These are phyloP conservation scores for Auricularia auricula-judae DNA, from an alignment of 768 basidiomycete species.

Conservation along the genomic window DNA sequence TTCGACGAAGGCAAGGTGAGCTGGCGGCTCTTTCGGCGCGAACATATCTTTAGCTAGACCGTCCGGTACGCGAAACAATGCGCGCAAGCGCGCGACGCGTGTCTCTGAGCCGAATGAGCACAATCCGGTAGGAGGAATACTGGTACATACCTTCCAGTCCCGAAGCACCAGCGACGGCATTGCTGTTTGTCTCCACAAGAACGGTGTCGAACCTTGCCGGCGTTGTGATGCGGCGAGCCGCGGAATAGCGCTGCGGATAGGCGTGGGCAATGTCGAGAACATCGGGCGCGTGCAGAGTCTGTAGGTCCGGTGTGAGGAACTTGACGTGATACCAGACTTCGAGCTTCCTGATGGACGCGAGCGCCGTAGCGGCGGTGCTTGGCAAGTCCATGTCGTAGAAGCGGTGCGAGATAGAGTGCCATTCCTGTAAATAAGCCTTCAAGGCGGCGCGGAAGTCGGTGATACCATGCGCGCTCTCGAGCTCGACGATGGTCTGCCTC, in stretches of 20 bases:
- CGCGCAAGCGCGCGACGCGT: too few relatives aligned
- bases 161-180: too few relatives aligned
- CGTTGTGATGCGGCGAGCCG: neutral
- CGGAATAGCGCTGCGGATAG: neutral
- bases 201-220: too few relatives aligned
- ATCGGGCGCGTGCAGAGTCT: neutral
- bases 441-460: too few relatives aligned
- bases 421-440: neutral
- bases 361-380: too few relatives aligned
- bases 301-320: neutral
- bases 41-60: neutral
- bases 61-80: too few relatives aligned
- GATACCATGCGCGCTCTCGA: too few relatives aligned
- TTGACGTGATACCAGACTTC: neutral
- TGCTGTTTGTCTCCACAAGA: too few relatives aligned
- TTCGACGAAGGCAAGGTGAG: neutral
- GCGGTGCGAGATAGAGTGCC: neutral
- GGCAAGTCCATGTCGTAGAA: neutral
- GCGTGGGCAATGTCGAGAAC: conserved; percentile 11
- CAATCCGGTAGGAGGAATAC: too few relatives aligned
- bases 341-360: neutral
- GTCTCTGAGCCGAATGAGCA: too few relatives aligned
- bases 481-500: too few relatives aligned
- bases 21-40: neutral
- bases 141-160: too few relatives aligned